phyloP scores from a whole-genome alignment of 2,329 filamentous ascomycete genomes.

The Colletotrichum filicis region DNA sequence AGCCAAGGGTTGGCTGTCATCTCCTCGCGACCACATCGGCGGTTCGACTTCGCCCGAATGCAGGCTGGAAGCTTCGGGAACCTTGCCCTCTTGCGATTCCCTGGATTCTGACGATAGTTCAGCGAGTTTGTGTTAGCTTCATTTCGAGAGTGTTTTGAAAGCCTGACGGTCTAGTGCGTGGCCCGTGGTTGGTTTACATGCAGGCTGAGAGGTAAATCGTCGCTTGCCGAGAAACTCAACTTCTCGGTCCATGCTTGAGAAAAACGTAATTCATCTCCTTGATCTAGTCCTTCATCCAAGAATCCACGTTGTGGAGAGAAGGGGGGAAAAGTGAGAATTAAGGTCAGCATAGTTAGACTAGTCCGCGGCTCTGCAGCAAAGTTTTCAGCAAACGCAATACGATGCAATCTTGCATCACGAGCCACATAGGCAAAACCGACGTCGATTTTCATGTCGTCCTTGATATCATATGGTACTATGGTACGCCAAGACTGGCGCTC shows the following conservation, averaged over 20 bases:
- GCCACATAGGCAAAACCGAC: slow-evolving; percentile 15
- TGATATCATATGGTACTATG: not conserved
- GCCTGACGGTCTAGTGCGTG: not conserved
- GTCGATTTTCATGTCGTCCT: not conserved
- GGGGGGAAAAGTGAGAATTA: not conserved
- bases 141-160: slow-evolving; percentile 27
- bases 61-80: slow-evolving; percentile 17
- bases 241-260: not conserved
- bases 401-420: not conserved
- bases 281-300: not conserved
- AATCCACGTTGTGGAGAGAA: not conserved
- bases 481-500: not conserved
- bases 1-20: slow-evolving; percentile 16
- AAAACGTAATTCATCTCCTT: not conserved
- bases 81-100: slow-evolving; percentile 4
- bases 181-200: slow-evolving; percentile 3
- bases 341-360: not conserved
- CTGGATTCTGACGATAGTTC: slow-evolving; percentile 17
- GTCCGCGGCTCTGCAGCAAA: slow-evolving; percentile 5
- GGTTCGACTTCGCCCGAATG: slow-evolving; percentile 27
- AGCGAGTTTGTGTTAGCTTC: slow-evolving; percentile 14
- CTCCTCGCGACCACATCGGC: not conserved
- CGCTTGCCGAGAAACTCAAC: slow-evolving; percentile 10
- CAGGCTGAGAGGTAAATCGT: slow-evolving; percentile 3
- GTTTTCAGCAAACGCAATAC: not conserved